Conservation (phyloP, 2,329 filamentous ascomycete genomes). For the Lachnellula subtilissima region DNA sequence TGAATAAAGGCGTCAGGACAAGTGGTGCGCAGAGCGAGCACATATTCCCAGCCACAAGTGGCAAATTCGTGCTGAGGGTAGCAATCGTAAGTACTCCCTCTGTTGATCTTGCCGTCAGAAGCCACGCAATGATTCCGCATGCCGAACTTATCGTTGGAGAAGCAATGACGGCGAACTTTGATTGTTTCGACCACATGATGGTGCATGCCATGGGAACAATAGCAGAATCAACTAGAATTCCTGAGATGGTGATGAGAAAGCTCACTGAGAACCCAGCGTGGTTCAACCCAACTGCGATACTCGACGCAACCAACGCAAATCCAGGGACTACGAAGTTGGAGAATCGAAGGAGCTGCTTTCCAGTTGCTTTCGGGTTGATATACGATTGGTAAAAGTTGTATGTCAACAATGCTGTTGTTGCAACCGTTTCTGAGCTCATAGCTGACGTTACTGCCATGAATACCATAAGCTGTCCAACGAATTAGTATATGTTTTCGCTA, state of each 20-base stretch:
- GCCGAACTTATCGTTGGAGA: conserved; percentile 21
- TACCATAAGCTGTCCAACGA: conserved; percentile 45
- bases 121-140: conserved; percentile 29
- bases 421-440: conserved; percentile 3
- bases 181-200: conserved; percentile 30
- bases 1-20: conserved; percentile 22
- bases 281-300: conserved; percentile 42
- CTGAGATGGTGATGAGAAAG: conserved; percentile 28
- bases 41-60: conserved; percentile 25
- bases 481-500: too few species aligned
- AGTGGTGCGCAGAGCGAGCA: conserved; percentile 17
- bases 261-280: conserved; percentile 46
- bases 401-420: conserved; percentile 39
- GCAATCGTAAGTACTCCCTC: conserved; percentile 32
- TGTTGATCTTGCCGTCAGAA: conserved; percentile 32
- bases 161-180: conserved; percentile 19
- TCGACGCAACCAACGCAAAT: conserved; percentile 43
- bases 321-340: conserved; percentile 43
- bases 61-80: conserved; percentile 13
- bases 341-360: conserved; percentile 38
- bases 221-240: conserved; percentile 17
- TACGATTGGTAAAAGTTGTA: conserved; percentile 47
- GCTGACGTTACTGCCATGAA: conserved; percentile 70
- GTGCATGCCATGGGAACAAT: conserved; percentile 30
- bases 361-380: conserved; percentile 41